Base-by-base conservation (phyloP, 768 basidiomycete species). In the Termitomyces sp. region DNA sequence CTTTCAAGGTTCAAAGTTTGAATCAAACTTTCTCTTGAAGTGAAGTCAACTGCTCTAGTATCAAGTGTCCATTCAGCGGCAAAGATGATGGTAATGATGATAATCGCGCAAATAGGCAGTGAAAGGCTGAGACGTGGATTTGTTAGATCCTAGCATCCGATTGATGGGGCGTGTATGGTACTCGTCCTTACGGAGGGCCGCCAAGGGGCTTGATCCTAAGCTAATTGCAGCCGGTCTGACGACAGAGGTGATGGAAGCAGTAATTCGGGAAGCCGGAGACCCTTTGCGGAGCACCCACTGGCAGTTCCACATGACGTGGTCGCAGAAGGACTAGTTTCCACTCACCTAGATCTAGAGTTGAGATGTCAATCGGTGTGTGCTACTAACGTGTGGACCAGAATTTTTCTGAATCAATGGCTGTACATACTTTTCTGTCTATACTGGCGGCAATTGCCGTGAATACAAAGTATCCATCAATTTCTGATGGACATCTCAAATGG, bases 31-130 rank as follows among this genome's bases (percentile, higher is more conserved):
- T 9, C 3, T 38, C 4, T 33, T 33, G 10, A 30, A 54, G 53
- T 5, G 33, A 54, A 37, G 41, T 53, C 33, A 43, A 54, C 31
- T 14, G 30, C 4, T 4, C 38, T n/a, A 45, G n/a, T 10, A 8
- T 58, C 7, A 35, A 23, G n/a, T 54, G 42, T 17, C 53, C 53
- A 7, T 38, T 54, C 9, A 49, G 50, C 23, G 57, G 57, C 4
- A n/a, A 41, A 21, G 53, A 49, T 30, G n/a, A 46, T 15, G 57
- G 57, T 51, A 40, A 42, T 21, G n/a, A 31, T 9, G n/a, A 31
- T 9, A 6, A 23, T 37, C 33, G 12, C 10, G n/a, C 4, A 17
- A 23, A 31, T 23, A 19, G 4, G 17, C 19, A 7, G 14, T 3
- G 1, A 2, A 37, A 42, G 31, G 5, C 17, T 38, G 44, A 53